Evolutionary conservation across 495 filamentous ascomycete species (phyloP).

Genomic region (Penicillium lividum): DNA sequence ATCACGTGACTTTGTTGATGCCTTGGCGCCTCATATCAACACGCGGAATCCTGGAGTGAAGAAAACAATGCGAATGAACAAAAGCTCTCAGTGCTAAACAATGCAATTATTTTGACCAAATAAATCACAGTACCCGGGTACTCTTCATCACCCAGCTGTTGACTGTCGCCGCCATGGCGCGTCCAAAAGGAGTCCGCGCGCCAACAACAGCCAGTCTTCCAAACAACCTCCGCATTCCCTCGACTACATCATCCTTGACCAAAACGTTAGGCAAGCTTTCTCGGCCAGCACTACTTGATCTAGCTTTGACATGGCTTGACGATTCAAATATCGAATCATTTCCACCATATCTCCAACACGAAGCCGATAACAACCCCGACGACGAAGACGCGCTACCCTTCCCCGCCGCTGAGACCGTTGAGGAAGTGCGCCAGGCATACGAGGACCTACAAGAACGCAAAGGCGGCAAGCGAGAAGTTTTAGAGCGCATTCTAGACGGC

Average conservation of each 20-base stretch:
- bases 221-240: constrained; percentile 60
- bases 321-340: constrained; percentile 59
- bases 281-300: constrained; percentile 64
- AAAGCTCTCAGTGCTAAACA: not conserved
- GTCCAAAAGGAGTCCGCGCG: constrained; percentile 41
- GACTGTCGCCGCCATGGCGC: constrained; percentile 36
- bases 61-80: constrained; percentile 2
- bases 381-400: constrained; percentile 56
- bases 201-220: constrained; percentile 53
- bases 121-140: not conserved
- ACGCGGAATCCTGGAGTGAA: constrained; percentile 5
- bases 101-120: constrained; percentile 5
- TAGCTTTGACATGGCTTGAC: constrained; percentile 74
- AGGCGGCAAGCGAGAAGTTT: constrained; percentile 70
- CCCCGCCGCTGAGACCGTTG: constrained; percentile 59
- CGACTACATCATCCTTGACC: constrained; percentile 60
- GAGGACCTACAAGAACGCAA: constrained; percentile 54
- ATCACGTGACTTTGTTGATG: constrained; percentile 29
- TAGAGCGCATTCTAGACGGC: constrained; percentile 74
- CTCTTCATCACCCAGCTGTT: not conserved
- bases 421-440: constrained; percentile 65
- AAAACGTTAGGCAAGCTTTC: constrained; percentile 69
- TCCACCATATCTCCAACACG: constrained; percentile 37
- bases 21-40: not conserved
- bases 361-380: constrained; percentile 24